Base-by-base conservation (phyloP, 1,139 yeast species). In the Scheffersomyces stambukii region DNA sequence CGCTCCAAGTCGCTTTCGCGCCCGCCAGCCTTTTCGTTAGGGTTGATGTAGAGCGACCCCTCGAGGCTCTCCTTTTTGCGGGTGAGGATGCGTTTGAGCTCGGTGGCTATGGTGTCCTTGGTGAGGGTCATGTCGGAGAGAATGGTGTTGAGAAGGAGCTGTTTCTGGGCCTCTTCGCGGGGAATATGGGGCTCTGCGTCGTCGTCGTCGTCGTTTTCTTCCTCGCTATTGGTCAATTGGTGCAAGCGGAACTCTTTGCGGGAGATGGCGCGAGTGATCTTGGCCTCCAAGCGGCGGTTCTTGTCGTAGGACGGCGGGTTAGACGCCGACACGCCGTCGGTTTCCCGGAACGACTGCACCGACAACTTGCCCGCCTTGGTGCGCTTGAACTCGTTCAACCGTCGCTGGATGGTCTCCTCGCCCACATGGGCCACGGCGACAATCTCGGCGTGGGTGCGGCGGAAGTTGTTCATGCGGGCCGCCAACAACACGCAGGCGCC, bases 401-500 rank as follows among this genome's bases (percentile, higher is more conserved):
- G 72, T 40, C 85, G 73, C 52, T 91, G 96, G 28, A 93, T 70
- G 1, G 99, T 93, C 38, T 82, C 94, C 43, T 86, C 95, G 3
- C 96, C 96, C 17, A 93, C 91, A 54, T 86, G 95, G 1, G 98
- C 93, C 14, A 91, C 91, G 1, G 94, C 93, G 13, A 91, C 96
- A 32, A 93, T 81, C 51, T 93, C 97, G 1, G 91, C 77, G 55
- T 91, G 96, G 4, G 95, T 81, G 47, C 97, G 70, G 46, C 96
- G 72, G 52, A 84, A 79, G 48, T 89, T 89, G 57, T 91, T 91
- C 97, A 91, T 91, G 56, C 98, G 72, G 3, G 96, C 91, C 0
- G 99, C 98, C 30, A 91, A 60, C 28, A 93, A 56, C 2, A 91
- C 71, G 56, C 97, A 88, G 0, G 98, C 98, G 16, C 98, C 99